Evolutionary conservation across 225 moss, liverwort and hornwort species (phyloP), one percentile per base, ranked within the genome.

Genomic region (Straminergon stramineum): DNA sequence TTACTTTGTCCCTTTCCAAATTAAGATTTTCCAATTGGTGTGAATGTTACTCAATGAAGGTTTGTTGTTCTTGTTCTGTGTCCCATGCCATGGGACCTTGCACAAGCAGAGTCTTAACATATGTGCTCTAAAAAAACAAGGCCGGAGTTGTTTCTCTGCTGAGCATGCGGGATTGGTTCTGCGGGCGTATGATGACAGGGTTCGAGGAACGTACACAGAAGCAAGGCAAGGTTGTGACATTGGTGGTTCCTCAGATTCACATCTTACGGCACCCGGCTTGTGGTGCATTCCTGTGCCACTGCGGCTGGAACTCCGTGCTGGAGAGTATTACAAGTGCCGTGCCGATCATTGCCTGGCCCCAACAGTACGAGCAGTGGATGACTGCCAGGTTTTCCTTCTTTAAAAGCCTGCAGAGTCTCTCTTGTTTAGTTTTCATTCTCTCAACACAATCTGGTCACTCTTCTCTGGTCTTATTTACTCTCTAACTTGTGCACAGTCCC

Each of bases 221-320:
- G 48, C 84, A 81, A 34, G 93, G 91, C 48, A 91, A 55, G 70
- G 43, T 90, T 26, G 89, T 77, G 17, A 86, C 86, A 2, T 9
- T 61, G 30, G 84, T 89, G 66, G 90, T 84, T 62, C 84, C 93
- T 2, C 90, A 93, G 81, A 87, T 91, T 9, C 90, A 84, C 51
- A 85, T 93, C 79, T 62, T 93, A 41, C 56, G n/a, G 32, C 90
- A 92, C 84, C 87, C 90, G 45, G 80, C 91, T 37, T 87, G 79
- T 28, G 91, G 91, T 24, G 91, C 87, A 56, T 89, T 91, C 34
- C 69, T 93, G 17, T 73, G 39, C 86, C 91, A 93, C 37, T 90
- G 90, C 67, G 93, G 93, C 43, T 93, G 91, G 91, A 93, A 91
- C 75, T 56, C 89, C 12, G 85, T 89, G 41, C 71, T 93, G 62